Base-by-base conservation (phyloP, 495 filamentous ascomycete genomes). In the Extremus antarcticus region DNA sequence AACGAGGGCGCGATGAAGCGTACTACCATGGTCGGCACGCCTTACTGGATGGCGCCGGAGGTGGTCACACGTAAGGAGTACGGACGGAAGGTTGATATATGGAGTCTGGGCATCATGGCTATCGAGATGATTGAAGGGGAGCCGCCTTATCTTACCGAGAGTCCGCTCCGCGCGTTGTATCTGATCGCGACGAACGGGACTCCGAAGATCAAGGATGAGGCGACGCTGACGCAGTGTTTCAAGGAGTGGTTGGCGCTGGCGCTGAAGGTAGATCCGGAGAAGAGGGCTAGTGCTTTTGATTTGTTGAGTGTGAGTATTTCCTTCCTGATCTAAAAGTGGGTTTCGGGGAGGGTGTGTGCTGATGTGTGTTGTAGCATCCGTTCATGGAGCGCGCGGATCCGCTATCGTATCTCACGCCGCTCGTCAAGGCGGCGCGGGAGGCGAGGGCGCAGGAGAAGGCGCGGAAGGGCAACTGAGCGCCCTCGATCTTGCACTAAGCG, bases 41-140 rank as follows among this genome's bases (percentile, higher is more conserved):
- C 92, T 1, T 98, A 98, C 67, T 98, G 92, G 92, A 98, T 98
- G 92, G 92, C 92, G 2, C 92, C 92, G 2, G 92, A 98, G 68
- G 90, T 98, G 19, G 92, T 98, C 10, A 97, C 90, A 3, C 76
- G 90, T 17, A 97, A 98, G 67, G 92, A 97, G 67, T 98, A 98
- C 68, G 94, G 92, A 58, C 85, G 92, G 47, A 98, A 98, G 67
- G 90, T 98, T 50, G 92, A 98, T 66, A 97, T 98, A 61, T 98
- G 92, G 92, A 92, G 86, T 65, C 71, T 98, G 48, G 92, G 92
- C 53, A 98, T 98, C 69, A 98, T 98, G 92, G 89, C 92, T n/a
- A 98, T 98, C 62, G 92, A 98, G 69, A 98, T 98, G 92, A 95
- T 98, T 57, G 92, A 98, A 71, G 94, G 92, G 59, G 92, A 98